Base-by-base conservation (phyloP, 306 rosid species). In the Cyamopsis tetragonoloba region DNA sequence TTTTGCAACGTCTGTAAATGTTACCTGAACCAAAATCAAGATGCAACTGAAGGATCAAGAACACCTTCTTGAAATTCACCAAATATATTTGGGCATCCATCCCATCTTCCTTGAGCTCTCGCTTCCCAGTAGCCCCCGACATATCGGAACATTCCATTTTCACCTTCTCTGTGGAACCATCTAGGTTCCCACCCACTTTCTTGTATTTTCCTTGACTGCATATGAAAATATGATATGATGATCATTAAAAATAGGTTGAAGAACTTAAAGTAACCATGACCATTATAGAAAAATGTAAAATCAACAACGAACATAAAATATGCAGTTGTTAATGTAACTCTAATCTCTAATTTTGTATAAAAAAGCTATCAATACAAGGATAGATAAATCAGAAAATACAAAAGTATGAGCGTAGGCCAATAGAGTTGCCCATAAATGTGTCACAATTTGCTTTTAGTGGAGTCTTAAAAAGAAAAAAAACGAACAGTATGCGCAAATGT, bases 61-160 rank as follows among this genome's bases (percentile, higher is more conserved):
- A 34, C 43, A 51, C 66, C 79, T 67, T 81, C 95, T 17, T 60
- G 57, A 58, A 86, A 79, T 63, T 90, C 97, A 72, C 96, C 95
- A 76, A 90, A 93, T 56, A 93, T 91, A 68, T 86, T 49, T 56
- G 96, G 96, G 74, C 99, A 93, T 50, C 55, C 87, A 71, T 82
- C 83, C 99, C 99, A 93, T 50, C 70, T 80, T 70, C 91, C 86
- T 54, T 2, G 82, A 61, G 57, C 77, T 68, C 86, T 87, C 2
- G 96, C 79, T 84, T 93, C 97, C 99, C 99, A 93, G 43, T 93
- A 93, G 17, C 97, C 92, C 6, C 97, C 97, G n/a, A 59, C 58
- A 71, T 83, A 90, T 50, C 75, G 79, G 66, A 84, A 93, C 3
- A 95, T 73, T 66, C 89, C 96, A 12, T 83, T 74, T 79, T 84